phyloP scores from a whole-genome alignment of 1,284 basidiomycete species.

The Trichosporon sp. region DNA sequence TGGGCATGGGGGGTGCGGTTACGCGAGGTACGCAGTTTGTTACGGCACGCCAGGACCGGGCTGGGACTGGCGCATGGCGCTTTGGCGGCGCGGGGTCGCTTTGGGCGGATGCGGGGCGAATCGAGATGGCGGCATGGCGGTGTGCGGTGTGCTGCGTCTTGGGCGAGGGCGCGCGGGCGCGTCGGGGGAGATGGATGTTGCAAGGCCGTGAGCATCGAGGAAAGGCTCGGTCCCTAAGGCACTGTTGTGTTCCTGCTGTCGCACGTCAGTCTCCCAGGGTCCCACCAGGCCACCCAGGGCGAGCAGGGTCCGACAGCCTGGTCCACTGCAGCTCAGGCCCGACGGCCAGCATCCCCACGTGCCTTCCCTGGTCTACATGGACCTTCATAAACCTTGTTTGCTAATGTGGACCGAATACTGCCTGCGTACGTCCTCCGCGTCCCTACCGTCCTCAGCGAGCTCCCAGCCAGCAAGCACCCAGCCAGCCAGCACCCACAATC shows the following conservation, averaged over 20 bases:
- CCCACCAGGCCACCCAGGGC: background rate
- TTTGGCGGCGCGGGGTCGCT: background rate
- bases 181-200: too few relatives aligned
- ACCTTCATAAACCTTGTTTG: background rate
- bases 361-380: background rate
- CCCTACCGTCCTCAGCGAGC: too few relatives aligned
- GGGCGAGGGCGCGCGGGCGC: background rate
- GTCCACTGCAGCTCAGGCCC: background rate
- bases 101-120: background rate
- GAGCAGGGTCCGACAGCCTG: background rate
- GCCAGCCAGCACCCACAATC: background rate
- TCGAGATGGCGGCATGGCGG: too few relatives aligned
- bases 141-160: too few relatives aligned
- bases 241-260: background rate
- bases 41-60: background rate
- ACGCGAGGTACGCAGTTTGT: background rate
- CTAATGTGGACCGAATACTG: background rate
- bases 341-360: background rate
- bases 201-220: background rate
- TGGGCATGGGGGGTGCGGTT: background rate
- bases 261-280: background rate
- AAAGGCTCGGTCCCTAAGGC: background rate
- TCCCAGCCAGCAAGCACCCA: too few relatives aligned
- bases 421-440: background rate
- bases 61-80: background rate